Conservation (phyloP, 345 rosid species). For the Trapa bicornis region DNA sequence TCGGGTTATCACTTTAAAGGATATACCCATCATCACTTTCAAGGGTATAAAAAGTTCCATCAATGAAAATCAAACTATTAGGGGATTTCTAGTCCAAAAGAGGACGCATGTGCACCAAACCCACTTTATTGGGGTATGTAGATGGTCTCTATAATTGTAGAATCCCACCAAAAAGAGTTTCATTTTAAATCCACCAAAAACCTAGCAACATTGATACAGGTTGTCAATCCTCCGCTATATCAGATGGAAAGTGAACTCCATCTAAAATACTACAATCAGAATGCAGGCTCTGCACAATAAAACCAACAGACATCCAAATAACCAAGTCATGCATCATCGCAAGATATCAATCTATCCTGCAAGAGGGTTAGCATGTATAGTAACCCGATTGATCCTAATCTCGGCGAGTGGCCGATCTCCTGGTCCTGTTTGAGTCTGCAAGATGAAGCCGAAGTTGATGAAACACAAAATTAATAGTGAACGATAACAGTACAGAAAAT, state of each 20-base stretch:
- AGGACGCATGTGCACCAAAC: too few relatives aligned
- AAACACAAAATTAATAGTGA: neutral
- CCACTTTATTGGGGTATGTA: neutral
- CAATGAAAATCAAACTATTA: too few relatives aligned
- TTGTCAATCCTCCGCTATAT: neutral
- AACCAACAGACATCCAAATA: neutral
- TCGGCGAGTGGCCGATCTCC: constrained; percentile 97
- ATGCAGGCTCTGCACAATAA: neutral
- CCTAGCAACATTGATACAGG: neutral
- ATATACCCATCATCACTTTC: too few relatives aligned
- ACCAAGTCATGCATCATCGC: neutral
- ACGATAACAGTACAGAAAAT: neutral
- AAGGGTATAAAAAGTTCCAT: too few relatives aligned
- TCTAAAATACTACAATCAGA: neutral
- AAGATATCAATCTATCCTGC: constrained; percentile 40
- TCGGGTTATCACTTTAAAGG: too few relatives aligned
- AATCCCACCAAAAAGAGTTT: neutral
- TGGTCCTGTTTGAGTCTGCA: constrained; percentile 79
- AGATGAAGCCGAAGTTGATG: constrained; percentile 3
- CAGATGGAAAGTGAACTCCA: neutral
- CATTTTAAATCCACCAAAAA: neutral
- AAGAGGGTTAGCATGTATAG: constrained; percentile 93
- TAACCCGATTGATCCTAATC: constrained; percentile 86
- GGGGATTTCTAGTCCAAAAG: too few relatives aligned
- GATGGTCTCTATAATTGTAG: neutral